These are phyloP conservation scores for Saitozyma sp. DNA, from an alignment of 768 basidiomycete genomes.

Conservation along the genomic window DNA sequence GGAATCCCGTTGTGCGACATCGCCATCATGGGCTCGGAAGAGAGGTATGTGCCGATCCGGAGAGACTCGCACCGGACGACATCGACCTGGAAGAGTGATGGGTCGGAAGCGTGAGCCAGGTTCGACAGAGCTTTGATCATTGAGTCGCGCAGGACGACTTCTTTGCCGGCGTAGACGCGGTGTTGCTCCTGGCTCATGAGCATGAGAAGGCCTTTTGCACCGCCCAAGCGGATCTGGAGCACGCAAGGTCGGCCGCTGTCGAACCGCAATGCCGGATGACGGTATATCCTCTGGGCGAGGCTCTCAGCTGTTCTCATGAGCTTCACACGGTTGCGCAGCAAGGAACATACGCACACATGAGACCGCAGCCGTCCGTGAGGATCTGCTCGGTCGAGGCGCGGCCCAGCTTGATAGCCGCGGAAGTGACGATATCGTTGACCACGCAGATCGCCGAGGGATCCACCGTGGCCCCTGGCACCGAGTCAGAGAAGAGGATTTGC, in stretches of 20 bases:
- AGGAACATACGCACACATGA: slow-evolving; percentile 35
- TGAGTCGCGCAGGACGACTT: slow-evolving; percentile 35
- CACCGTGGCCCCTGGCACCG: slow-evolving; percentile 23
- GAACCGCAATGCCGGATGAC: slow-evolving; percentile 1
- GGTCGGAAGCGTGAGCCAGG: slow-evolving; percentile 16
- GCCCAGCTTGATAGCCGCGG: slow-evolving; percentile 1
- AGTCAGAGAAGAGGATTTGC: slow-evolving; percentile 38
- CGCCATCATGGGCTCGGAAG: slow-evolving; percentile 33
- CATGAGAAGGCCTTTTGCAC: slow-evolving; percentile 39
- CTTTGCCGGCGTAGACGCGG: slow-evolving; percentile 18
- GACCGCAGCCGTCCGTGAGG: slow-evolving; percentile 43
- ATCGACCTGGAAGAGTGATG: slow-evolving; percentile 26
- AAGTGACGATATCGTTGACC: slow-evolving; percentile 27
- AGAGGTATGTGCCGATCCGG: slow-evolving; percentile 23
- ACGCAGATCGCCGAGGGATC: slow-evolving; percentile 10
- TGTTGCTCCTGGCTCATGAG: slow-evolving; percentile 31
- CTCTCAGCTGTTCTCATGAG: slow-evolving; percentile 16
- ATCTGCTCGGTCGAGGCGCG: slow-evolving; percentile 31
- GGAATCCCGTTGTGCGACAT: slow-evolving; percentile 36
- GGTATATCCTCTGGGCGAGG: slow-evolving; percentile 24
- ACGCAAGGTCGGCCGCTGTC: slow-evolving; percentile 23
- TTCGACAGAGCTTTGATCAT: slow-evolving; percentile 36
- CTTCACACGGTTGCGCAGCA: neutral
- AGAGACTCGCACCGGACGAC: slow-evolving; percentile 27
- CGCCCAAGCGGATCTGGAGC: slow-evolving; percentile 39